A percentile compares a stretch with the other conserved stretches of the same genome.
phyloP scores from a whole-genome alignment of 257 asterid genomes.

The Cordia subcordata region DNA sequence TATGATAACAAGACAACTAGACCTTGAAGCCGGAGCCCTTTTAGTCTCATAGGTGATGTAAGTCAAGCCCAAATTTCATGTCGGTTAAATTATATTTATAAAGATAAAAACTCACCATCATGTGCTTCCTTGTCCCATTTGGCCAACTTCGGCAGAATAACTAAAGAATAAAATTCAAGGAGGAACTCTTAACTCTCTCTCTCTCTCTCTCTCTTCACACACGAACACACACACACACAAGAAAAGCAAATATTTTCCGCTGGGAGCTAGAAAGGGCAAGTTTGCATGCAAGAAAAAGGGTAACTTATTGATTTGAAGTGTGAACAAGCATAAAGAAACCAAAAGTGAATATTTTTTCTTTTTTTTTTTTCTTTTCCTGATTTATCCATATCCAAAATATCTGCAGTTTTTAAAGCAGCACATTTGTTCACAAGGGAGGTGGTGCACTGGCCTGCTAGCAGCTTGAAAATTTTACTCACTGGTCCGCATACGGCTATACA shows the following conservation, averaged over 20 bases:
- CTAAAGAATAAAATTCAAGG: slow-evolving; percentile 18
- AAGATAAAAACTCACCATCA: neutral
- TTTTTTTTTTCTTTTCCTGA: no score
- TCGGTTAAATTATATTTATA: neutral
- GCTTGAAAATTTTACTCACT: slow-evolving; percentile 17
- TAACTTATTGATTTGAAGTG: no score
- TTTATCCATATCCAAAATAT: neutral
- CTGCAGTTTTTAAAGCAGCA: neutral
- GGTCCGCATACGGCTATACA: slow-evolving; percentile 36
- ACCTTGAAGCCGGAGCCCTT: no score
- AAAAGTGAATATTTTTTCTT: neutral
- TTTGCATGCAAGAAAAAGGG: slow-evolving; percentile 24
- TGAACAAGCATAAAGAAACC: slow-evolving; percentile 18
- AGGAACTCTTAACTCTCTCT: slow-evolving; percentile 13
- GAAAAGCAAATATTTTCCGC: slow-evolving; percentile 41
- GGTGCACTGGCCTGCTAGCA: neutral
- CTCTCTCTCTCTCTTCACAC: neutral
- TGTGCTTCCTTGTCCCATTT: neutral
- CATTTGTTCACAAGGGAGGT: neutral
- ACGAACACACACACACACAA: neutral
- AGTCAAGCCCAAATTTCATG: neutral
- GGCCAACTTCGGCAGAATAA: neutral
- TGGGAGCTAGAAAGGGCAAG: slow-evolving; percentile 14
- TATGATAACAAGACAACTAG: neutral
- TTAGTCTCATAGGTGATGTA: neutral